These are phyloP conservation scores for Ensete glaucum DNA, from an alignment of 176 grass and related monocot species.

Conservation along the genomic window DNA sequence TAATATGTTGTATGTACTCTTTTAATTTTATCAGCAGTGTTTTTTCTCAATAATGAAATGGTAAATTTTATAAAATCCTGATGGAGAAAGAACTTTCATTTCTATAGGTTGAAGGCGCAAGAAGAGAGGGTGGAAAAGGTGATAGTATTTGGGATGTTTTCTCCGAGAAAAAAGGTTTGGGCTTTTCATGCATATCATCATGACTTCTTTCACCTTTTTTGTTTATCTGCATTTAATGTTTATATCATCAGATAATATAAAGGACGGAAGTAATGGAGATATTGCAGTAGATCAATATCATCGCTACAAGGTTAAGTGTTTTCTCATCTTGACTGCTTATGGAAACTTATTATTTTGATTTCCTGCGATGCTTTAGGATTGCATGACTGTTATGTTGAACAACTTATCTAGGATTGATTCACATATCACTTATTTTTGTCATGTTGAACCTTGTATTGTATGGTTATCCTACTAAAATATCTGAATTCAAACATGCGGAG, in stretches of 20 bases:
- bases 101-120: constrained; percentile 80
- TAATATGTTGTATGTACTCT: neutral
- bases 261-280: constrained; percentile 59
- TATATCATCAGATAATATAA: constrained; percentile 54
- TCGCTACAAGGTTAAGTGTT: constrained; percentile 68
- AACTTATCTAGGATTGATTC: neutral
- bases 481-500: neutral
- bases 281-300: constrained; percentile 96
- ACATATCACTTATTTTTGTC: neutral
- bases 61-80: neutral
- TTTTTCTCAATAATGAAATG: no score
- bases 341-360: neutral
- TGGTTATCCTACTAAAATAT: neutral
- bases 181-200: neutral
- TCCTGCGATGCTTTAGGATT: neutral
- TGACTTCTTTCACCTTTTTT: neutral
- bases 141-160: constrained; percentile 98
- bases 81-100: neutral
- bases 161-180: constrained; percentile 60
- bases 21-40: neutral
- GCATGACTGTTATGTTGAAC: neutral
- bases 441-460: neutral
- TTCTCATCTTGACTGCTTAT: neutral
- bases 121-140: constrained; percentile 76
- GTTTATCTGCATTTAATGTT: constrained; percentile 15